These are phyloP conservation scores for Elaeis oleifera DNA, from an alignment of 202 grass and related monocot species.

Conservation along the genomic window DNA sequence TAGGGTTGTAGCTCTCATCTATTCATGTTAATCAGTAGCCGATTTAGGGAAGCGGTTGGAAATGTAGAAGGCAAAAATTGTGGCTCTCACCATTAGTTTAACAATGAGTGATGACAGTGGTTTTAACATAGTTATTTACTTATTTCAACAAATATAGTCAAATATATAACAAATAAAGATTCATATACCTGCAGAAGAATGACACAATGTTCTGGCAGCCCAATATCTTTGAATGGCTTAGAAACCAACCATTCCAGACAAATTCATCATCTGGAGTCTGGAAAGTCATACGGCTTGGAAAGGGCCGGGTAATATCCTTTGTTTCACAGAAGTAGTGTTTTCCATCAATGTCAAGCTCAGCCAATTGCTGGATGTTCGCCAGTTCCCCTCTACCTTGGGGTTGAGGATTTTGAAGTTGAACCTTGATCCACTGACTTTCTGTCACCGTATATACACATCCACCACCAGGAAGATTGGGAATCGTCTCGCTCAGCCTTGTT, in stretches of 20 bases:
- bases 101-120: not conserved
- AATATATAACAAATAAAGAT: not conserved
- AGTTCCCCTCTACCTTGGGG: slow-evolving; percentile 66
- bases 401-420: slow-evolving; percentile 81
- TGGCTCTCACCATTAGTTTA: no score
- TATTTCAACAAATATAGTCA: not conserved
- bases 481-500: slow-evolving; percentile 46
- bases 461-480: slow-evolving; percentile 69
- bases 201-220: slow-evolving; percentile 72
- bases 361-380: slow-evolving; percentile 64
- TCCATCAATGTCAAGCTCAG: slow-evolving; percentile 92
- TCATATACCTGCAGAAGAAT: slow-evolving; percentile 64
- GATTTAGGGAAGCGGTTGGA: no score
- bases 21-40: no score
- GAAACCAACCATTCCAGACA: slow-evolving; percentile 94
- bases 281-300: slow-evolving; percentile 62
- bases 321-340: slow-evolving; percentile 97
- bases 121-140: not conserved
- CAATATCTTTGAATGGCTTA: slow-evolving; percentile 83
- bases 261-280: slow-evolving; percentile 80
- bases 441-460: slow-evolving; percentile 63
- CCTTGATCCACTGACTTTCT: slow-evolving; percentile 86
- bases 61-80: no score
- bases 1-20: no score
- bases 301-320: slow-evolving; percentile 83